Evolutionary conservation across 2,329 filamentous ascomycete genomes (phyloP), one percentile per base, ranked within the genome.

Genomic region (Ascocoryne sarcoides): DNA sequence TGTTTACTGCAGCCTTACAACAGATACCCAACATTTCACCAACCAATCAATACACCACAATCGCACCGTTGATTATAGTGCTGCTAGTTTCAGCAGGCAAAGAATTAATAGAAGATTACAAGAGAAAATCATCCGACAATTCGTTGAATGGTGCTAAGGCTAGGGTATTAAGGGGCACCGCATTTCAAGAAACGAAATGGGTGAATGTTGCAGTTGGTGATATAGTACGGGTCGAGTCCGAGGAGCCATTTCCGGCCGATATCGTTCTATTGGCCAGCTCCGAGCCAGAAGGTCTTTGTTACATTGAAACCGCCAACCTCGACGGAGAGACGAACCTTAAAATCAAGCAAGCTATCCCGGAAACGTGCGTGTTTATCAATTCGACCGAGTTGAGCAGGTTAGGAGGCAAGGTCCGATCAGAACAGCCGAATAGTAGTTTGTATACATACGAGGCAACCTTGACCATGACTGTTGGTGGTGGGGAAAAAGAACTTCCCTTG

Each of bases 321-420:
- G 92, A 98, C 56, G 92, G 92, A 53, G 92, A 98, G 65, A 98
- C 92, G 15, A 98, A 98, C 60, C 68, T 98, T 53, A 98, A 98
- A 66, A 95, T 98, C 67, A 98, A 98, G 67, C 92, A 98, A 66
- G 90, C 81, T 2, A 80, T 95, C 39, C 90, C 92, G 0, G 92
- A 98, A 67, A 98, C 92, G 0, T 80, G 84, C 10, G 73, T 83
- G 45, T 71, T 95, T 59, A 88, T 98, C 44, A 95, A 86, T 58
- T 78, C 88, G 14, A 79, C 75, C 48, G 90, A 96, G 55, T 69
- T 98, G 47, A 86, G 87, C 58, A 75, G 90, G 46, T 67, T 98
- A 3, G 84, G 85, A 34, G 92, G 92, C 20, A 82, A 84, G 47
- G 70, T 98, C 53, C 83, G 86, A 54, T 96, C 90, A 1, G 92